A percentile compares a stretch with the other conserved stretches of the same genome.
These are phyloP conservation scores for Amanita inopinata DNA, from an alignment of 768 basidiomycete genomes.

Conservation along the genomic window DNA sequence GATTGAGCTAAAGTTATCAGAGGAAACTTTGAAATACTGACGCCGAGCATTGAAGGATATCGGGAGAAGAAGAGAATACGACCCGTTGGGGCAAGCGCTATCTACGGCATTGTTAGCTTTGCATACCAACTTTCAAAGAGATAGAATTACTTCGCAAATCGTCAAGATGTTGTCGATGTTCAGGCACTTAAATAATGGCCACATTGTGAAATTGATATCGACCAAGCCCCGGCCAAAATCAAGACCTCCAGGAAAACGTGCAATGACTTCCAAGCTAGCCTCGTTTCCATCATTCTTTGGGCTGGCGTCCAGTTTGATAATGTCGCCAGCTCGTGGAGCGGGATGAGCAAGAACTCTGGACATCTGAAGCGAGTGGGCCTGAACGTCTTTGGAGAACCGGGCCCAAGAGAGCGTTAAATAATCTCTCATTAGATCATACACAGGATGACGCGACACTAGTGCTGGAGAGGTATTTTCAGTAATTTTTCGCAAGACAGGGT, in stretches of 20 bases:
- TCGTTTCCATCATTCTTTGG: conserved; percentile 45
- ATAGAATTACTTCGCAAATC: conserved; percentile 63
- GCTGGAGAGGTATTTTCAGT: conserved; percentile 29
- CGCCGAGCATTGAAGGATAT: conserved; percentile 87
- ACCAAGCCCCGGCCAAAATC: conserved; percentile 88
- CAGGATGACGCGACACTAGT: conserved; percentile 84
- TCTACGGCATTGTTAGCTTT: conserved; percentile 19
- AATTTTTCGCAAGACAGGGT: background rate
- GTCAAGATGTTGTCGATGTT: conserved; percentile 92
- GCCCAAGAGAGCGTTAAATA: conserved; percentile 95
- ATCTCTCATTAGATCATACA: conserved; percentile 93
- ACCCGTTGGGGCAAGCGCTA: conserved; percentile 69
- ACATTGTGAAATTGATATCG: conserved; percentile 94
- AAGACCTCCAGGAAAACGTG: conserved; percentile 86
- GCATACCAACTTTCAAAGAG: background rate
- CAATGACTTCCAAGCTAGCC: conserved; percentile 68
- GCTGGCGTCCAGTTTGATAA: conserved; percentile 80
- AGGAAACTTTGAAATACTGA: conserved; percentile 21
- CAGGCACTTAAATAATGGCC: conserved; percentile 89
- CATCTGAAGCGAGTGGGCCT: conserved; percentile 85
- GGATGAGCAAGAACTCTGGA: conserved; percentile 83
- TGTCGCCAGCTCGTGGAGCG: conserved; percentile 78
- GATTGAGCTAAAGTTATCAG: conserved; percentile 5
- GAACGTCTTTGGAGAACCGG: conserved; percentile 88
- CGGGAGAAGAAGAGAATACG: conserved; percentile 75